Conservation (phyloP, 306 rosid genomes). For the Calophaca sinica region DNA sequence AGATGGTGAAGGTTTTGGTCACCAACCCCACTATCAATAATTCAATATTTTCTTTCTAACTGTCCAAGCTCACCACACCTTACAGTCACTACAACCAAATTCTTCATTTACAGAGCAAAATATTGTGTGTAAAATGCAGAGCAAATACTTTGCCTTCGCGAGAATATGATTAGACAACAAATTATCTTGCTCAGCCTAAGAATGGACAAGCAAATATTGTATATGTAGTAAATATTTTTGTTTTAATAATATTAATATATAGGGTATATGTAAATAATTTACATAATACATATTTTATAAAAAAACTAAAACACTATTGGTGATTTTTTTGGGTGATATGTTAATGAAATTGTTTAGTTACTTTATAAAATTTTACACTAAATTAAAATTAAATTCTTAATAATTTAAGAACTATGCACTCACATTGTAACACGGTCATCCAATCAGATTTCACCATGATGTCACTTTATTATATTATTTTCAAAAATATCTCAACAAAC, state of each 20-base stretch:
- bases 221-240: neutral
- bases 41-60: constrained; percentile 11
- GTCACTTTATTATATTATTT: too few relatives aligned
- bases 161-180: neutral
- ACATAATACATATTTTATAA: too few relatives aligned
- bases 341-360: neutral
- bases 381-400: neutral
- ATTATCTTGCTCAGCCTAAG: too few relatives aligned
- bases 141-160: neutral
- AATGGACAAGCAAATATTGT: neutral
- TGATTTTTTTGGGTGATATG: neutral
- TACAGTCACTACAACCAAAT: neutral
- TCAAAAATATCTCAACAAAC: too few relatives aligned
- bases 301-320: neutral
- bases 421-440: too few relatives aligned
- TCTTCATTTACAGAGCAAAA: neutral
- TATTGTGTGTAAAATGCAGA: constrained; percentile 14
- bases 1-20: constrained; percentile 35
- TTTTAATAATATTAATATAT: neutral
- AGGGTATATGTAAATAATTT: neutral
- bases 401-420: too few relatives aligned
- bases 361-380: neutral
- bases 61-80: neutral
- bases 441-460: too few relatives aligned
- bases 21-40: constrained; percentile 45